Evolutionary conservation across 2,329 filamentous ascomycete genomes (phyloP).

Genomic region (Paraphoma chrysanthemicola): DNA sequence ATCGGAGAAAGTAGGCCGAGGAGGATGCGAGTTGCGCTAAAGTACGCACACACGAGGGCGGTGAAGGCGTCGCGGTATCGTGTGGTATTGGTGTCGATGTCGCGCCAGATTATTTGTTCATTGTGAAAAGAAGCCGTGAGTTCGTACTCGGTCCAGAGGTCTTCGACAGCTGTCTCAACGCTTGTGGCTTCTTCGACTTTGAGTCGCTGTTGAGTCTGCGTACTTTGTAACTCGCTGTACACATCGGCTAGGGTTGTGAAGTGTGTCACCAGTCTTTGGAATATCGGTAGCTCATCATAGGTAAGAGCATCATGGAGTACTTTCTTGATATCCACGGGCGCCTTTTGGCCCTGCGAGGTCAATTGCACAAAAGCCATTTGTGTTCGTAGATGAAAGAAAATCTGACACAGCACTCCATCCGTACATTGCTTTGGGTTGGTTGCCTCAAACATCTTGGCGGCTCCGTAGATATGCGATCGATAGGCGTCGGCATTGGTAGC

Average conservation of each 20-base stretch:
- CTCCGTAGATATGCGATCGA: slow-evolving; percentile 38
- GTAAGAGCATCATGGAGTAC: slow-evolving; percentile 27
- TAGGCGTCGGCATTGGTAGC: slow-evolving; percentile 37
- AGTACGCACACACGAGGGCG: slow-evolving; percentile 32
- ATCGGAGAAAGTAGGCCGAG: slow-evolving; percentile 16
- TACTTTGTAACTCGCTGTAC: slow-evolving; percentile 9
- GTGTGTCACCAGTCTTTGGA: slow-evolving; percentile 34
- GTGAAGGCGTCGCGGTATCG: slow-evolving; percentile 32
- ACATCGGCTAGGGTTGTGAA: slow-evolving; percentile 26
- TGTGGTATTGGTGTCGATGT: slow-evolving; percentile 1
- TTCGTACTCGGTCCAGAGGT: slow-evolving; percentile 29
- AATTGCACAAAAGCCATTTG: slow-evolving; percentile 33
- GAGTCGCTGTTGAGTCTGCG: not conserved
- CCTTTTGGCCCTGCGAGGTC: slow-evolving; percentile 7
- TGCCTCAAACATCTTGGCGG: slow-evolving; percentile 34
- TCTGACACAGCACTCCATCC: slow-evolving; percentile 35
- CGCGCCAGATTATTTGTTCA: slow-evolving; percentile 5
- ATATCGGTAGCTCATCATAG: slow-evolving; percentile 29
- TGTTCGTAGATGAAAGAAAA: slow-evolving; percentile 40
- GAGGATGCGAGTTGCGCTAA: slow-evolving; percentile 26
- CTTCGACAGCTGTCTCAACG: slow-evolving; percentile 9
- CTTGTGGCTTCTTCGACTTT: slow-evolving; percentile 5
- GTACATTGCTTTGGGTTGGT: slow-evolving; percentile 33
- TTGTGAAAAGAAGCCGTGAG: not conserved
- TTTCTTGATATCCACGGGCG: slow-evolving; percentile 11